Evolutionary conservation across 495 filamentous ascomycete species (phyloP), one percentile per base, ranked within the genome.

Genomic region (Penicillium paradoxum): DNA sequence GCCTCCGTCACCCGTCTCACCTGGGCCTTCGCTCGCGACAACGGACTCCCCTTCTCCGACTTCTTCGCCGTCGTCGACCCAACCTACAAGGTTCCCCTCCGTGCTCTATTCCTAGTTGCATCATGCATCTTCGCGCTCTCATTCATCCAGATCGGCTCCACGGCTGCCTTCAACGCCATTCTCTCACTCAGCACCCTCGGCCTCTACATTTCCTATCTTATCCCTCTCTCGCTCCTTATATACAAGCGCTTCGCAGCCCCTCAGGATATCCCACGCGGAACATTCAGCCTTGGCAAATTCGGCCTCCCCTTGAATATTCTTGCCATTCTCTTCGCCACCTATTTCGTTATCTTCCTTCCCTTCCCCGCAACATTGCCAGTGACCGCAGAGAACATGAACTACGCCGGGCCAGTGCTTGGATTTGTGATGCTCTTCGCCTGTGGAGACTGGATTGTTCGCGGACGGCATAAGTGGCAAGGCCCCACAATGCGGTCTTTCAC

Each of bases 21-120:
- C 11, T 86, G 79, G 77, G 73, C 82, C 1, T 86, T 87, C 57
- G 80, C 83, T 9, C 63, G 82, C 6, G 83, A 87, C 58, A 63
- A 73, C 13, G 83, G 80, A 10, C 64, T 86, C 0, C 83, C 83
- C 3, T 82, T 79, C 56, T 77, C 75, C 11, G 54, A 57, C 3
- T 73, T 75, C 54, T 76, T 84, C 36, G 69, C 63, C 13, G 57
- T 70, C 32, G 75, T 76, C 47, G 57, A 73, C 49, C 55, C 66
- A 13, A 67, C 53, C 4, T 73, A 73, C 44, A 69, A 69, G 14
- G 70, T 82, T 41, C 80, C 79, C 4, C 52, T 81, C 25, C 67
- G 70, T 17, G 66, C 80, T 15, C 58, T 83, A n/a, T 55, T 67
- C 18, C 58, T 79, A 36, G 64, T 67, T 19, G 56, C 74, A 45